Evolutionary conservation across 2,329 filamentous ascomycete species (phyloP).

Genomic region (Fusarium illudens): DNA sequence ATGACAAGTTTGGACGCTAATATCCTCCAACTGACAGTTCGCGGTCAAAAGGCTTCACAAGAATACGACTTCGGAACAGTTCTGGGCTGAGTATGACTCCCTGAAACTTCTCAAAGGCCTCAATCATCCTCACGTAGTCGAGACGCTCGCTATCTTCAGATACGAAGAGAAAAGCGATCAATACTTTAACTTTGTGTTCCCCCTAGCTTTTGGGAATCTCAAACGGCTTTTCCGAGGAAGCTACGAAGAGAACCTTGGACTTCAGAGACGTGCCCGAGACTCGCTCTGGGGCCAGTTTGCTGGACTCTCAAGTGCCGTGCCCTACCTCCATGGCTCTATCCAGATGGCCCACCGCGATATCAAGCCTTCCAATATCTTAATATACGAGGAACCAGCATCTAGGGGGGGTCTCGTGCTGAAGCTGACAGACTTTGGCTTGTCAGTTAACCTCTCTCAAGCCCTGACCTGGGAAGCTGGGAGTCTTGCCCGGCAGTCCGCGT

Average conservation of each 20-base stretch:
- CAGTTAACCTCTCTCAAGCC: neutral
- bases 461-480: neutral
- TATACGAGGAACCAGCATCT: neutral
- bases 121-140: neutral
- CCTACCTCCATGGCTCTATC: neutral
- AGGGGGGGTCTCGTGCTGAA: neutral
- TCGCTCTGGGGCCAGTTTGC: neutral
- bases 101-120: neutral
- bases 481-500: neutral
- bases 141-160: neutral
- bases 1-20: too few species aligned
- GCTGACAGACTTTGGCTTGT: neutral
- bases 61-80: neutral
- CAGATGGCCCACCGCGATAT: neutral
- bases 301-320: neutral
- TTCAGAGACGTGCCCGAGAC: neutral
- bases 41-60: neutral
- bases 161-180: neutral
- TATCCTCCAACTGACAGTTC: neutral
- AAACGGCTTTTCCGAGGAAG: neutral
- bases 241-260: neutral
- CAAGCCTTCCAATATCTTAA: neutral
- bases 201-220: neutral
- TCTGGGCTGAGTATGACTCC: neutral
- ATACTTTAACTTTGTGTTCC: neutral